Evolutionary conservation across 768 basidiomycete genomes (phyloP).

Genomic region (Amanita brunnescens): DNA sequence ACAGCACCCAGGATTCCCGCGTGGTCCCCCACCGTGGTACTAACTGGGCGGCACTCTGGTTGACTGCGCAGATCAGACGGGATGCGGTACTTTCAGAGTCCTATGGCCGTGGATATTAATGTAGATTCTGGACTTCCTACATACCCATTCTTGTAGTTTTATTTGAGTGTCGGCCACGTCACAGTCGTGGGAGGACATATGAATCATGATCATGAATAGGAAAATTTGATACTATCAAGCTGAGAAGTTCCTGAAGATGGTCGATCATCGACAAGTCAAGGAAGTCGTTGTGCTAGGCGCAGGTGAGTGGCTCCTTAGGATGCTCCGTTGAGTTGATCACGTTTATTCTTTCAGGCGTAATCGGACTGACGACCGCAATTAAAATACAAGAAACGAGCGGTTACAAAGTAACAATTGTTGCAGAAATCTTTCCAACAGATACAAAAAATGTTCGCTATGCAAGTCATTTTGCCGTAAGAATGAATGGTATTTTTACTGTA

Average conservation of each 20-base stretch:
- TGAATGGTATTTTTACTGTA: background rate
- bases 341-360: conserved; percentile 42
- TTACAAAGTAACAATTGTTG: conserved; percentile 60
- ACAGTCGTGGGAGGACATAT: no score
- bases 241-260: background rate
- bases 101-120: no score
- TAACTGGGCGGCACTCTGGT: no score
- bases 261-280: conserved; percentile 9
- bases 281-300: conserved; percentile 25
- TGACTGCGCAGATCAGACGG: no score
- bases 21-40: no score
- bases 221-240: no score
- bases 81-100: no score
- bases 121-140: no score
- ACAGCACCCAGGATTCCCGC: no score
- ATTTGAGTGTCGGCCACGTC: no score
- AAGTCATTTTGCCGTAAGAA: conserved; percentile 72
- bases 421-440: conserved; percentile 63
- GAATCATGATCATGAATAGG: no score
- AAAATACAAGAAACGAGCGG: conserved; percentile 51
- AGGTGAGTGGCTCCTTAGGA: conserved; percentile 14
- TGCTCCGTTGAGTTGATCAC: background rate
- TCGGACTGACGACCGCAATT: conserved; percentile 69
- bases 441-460: conserved; percentile 60
- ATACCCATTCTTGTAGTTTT: no score